phyloP scores from a whole-genome alignment of 108 stramenopile species.

The Conticribra weissflogii region DNA sequence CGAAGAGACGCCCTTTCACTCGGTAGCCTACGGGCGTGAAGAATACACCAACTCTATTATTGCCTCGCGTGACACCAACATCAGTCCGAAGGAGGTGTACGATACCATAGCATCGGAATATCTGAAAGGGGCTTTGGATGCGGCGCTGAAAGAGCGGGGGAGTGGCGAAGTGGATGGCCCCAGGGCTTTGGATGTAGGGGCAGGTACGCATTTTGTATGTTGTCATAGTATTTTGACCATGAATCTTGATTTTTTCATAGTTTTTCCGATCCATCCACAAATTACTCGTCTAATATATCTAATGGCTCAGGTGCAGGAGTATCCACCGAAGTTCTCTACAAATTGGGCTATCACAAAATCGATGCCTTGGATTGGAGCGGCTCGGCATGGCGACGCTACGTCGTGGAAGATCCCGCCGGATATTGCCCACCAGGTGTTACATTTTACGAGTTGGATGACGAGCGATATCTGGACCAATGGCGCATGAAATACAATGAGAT shows the following conservation, averaged over 20 bases:
- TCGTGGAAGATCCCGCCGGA: conserved; percentile 57
- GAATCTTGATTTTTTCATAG: too few species aligned
- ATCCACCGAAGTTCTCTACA: conserved; percentile 75
- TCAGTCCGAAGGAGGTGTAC: conserved; percentile 86
- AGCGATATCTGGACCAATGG: conserved; percentile 60
- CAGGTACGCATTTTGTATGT: too few species aligned
- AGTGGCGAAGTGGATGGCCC: conserved; percentile 4
- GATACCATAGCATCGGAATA: conserved; percentile 60
- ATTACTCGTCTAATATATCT: too few species aligned
- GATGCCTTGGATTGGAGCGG: conserved; percentile 89
- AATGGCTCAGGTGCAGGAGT: conserved; percentile 82
- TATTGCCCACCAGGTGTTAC: conserved; percentile 59
- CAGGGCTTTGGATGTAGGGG: conserved; percentile 77
- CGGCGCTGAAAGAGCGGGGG: conserved; percentile 3
- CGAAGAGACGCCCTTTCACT: conserved; percentile 30
- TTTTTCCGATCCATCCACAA: too few species aligned
- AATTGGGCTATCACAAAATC: conserved; percentile 69
- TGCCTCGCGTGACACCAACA: conserved; percentile 85
- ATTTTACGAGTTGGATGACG: conserved; percentile 83
- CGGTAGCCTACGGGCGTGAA: conserved; percentile 42
- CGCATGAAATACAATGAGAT: conserved; percentile 1
- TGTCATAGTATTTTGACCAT: too few species aligned
- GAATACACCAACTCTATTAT: conserved; percentile 83
- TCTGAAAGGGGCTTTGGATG: conserved; percentile 15
- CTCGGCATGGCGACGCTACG: conserved; percentile 73